A percentile compares a stretch with the other conserved stretches of the same genome.
Evolutionary conservation across 1,284 basidiomycete genomes (phyloP).

Genomic region (Vanrija humicola): DNA sequence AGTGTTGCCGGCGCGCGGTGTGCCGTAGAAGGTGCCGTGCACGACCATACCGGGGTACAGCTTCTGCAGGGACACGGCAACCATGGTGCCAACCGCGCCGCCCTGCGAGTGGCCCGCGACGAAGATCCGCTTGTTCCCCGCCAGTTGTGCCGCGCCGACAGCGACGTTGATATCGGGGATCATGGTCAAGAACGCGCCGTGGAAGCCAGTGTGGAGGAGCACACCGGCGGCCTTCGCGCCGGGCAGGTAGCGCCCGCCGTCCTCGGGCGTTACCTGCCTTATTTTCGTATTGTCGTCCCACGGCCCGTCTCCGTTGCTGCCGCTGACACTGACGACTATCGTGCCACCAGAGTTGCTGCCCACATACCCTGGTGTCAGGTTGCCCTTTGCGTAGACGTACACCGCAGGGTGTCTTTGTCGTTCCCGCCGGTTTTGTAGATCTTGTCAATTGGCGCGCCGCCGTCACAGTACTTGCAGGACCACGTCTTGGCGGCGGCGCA

Average conservation of each 20-base stretch:
- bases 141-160: background rate
- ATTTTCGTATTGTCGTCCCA: too few relatives aligned
- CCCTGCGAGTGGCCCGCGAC: conserved; percentile 1
- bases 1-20: background rate
- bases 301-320: too few relatives aligned
- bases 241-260: background rate
- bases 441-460: too few relatives aligned
- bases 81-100: background rate
- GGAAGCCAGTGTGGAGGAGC: background rate
- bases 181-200: background rate
- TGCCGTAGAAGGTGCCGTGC: background rate
- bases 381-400: too few relatives aligned
- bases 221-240: background rate
- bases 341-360: too few relatives aligned
- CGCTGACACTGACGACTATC: too few relatives aligned
- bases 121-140: background rate
- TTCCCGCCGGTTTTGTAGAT: too few relatives aligned
- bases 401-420: too few relatives aligned
- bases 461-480: too few relatives aligned
- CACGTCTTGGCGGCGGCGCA: too few relatives aligned
- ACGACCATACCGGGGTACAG: background rate
- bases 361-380: too few relatives aligned
- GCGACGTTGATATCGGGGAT: background rate
- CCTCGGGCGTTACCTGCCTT: too few relatives aligned
- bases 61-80: background rate